phyloP scores from a whole-genome alignment of 441 rosid species.

The Metrosideros polymorpha region DNA sequence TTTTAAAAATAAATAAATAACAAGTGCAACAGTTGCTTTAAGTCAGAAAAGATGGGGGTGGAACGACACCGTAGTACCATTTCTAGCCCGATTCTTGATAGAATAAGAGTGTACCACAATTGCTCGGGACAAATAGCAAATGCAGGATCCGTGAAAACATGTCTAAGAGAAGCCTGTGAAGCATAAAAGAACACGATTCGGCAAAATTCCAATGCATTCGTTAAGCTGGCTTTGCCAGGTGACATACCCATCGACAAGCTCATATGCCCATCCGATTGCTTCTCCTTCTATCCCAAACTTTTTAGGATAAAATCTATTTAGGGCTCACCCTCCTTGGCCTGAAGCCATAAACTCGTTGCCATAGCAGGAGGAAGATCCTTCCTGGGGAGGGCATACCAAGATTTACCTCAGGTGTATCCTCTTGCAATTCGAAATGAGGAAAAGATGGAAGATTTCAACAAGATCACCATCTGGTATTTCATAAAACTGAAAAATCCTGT shows the following conservation, averaged over 20 bases:
- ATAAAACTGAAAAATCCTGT: not conserved
- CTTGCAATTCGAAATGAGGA: not conserved
- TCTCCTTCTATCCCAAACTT: not conserved
- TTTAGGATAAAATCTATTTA: not conserved
- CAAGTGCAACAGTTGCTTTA: not conserved
- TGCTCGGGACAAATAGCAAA: not conserved
- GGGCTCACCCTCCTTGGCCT: not conserved
- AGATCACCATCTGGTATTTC: not conserved
- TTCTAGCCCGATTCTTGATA: not conserved
- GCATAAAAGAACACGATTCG: not conserved
- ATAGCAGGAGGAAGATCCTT: not conserved
- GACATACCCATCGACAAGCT: not conserved
- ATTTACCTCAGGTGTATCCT: not conserved
- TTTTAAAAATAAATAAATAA: not conserved
- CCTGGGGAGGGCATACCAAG: not conserved
- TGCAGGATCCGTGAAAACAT: not conserved
- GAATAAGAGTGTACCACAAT: not conserved
- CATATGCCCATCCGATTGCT: not conserved
- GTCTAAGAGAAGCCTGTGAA: not conserved
- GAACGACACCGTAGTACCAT: not conserved
- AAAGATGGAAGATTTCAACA: not conserved
- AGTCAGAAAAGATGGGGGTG: not conserved
- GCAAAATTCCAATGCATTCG: not conserved
- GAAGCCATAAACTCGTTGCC: not conserved
- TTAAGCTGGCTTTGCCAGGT: not conserved